A percentile compares a stretch with the other conserved stretches of the same genome.
phyloP scores from a whole-genome alignment of 495 filamentous ascomycete genomes.

The Talaromyces stipitatus region DNA sequence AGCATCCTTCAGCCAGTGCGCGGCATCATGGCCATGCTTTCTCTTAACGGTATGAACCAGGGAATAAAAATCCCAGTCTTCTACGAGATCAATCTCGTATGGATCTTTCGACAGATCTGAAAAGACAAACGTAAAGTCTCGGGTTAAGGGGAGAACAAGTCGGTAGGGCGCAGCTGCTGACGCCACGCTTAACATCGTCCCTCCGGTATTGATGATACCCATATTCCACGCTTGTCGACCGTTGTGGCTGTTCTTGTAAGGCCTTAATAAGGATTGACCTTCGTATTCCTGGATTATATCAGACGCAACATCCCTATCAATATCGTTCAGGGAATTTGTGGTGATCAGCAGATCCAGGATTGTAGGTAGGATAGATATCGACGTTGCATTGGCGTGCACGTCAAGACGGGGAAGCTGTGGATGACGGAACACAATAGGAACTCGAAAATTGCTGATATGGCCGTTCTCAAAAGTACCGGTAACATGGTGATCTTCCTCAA shows the following conservation, averaged over 20 bases:
- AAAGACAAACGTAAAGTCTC: slow-evolving; percentile 31
- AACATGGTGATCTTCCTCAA: slow-evolving; percentile 14
- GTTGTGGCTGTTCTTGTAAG: slow-evolving; percentile 23
- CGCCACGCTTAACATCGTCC: slow-evolving; percentile 30
- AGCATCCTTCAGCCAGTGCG: slow-evolving; percentile 28
- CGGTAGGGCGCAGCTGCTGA: slow-evolving; percentile 31
- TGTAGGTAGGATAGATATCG: slow-evolving; percentile 21
- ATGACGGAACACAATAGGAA: slow-evolving; percentile 26
- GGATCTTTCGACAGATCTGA: slow-evolving; percentile 27
- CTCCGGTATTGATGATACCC: slow-evolving; percentile 39
- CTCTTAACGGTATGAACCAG: slow-evolving; percentile 19
- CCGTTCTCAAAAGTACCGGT: slow-evolving; percentile 25
- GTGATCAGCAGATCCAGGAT: slow-evolving; percentile 22
- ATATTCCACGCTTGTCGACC: slow-evolving; percentile 36
- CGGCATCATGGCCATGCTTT: slow-evolving; percentile 27
- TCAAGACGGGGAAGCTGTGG: slow-evolving; percentile 20
- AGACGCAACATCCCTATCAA: slow-evolving; percentile 20
- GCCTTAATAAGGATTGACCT: slow-evolving; percentile 39
- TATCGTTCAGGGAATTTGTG: slow-evolving; percentile 26
- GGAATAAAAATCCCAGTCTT: slow-evolving; percentile 23
- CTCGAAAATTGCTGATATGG: slow-evolving; percentile 25
- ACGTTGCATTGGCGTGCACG: slow-evolving; percentile 18
- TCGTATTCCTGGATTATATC: slow-evolving; percentile 37
- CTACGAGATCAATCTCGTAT: slow-evolving; percentile 22
- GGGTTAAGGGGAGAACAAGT: slow-evolving; percentile 32